Percentiles rank a stretch among this genome's conserved stretches.
Conservation (phyloP, 257 asterid genomes). For the Paraleonurus japonicus region DNA sequence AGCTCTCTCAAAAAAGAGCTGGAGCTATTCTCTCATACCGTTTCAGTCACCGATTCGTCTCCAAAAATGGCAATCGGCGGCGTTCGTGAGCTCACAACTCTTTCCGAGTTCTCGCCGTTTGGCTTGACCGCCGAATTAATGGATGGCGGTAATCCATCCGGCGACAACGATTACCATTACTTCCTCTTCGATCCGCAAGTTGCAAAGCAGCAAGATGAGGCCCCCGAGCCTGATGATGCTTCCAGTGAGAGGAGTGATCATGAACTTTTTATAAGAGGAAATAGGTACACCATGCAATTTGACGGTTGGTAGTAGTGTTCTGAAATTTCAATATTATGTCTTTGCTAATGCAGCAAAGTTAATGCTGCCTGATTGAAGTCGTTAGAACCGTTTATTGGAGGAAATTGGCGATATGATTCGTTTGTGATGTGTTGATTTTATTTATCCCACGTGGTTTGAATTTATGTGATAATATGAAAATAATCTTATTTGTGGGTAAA, state of each 20-base stretch:
- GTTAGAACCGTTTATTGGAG: not conserved
- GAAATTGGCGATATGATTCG: constrained; percentile 23
- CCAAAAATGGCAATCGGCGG: constrained; percentile 54
- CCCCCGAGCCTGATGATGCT: constrained; percentile 37
- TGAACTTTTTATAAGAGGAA: constrained; percentile 80
- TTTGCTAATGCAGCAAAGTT: not conserved
- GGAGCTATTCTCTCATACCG: constrained; percentile 26
- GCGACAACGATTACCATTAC: constrained; percentile 50
- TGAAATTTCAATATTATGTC: not conserved
- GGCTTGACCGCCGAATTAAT: constrained; percentile 73
- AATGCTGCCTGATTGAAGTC: not conserved
- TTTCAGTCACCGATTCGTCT: constrained; percentile 18
- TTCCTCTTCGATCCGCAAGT: constrained; percentile 66
- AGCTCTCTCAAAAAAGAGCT: constrained; percentile 35
- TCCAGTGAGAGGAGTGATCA: constrained; percentile 62
- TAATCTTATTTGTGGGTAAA: not conserved
- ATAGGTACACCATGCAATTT: constrained; percentile 35
- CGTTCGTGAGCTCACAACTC: constrained; percentile 61
- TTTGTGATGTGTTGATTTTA: not conserved
- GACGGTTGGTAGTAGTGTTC: not conserved
- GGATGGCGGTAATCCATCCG: constrained; percentile 61
- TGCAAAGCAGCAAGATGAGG: constrained; percentile 52
- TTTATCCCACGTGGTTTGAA: not conserved
- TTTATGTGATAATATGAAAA: not conserved
- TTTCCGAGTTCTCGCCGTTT: constrained; percentile 69